Base-by-base conservation (phyloP, 1,284 basidiomycete genomes). In the Ustilago lituana region DNA sequence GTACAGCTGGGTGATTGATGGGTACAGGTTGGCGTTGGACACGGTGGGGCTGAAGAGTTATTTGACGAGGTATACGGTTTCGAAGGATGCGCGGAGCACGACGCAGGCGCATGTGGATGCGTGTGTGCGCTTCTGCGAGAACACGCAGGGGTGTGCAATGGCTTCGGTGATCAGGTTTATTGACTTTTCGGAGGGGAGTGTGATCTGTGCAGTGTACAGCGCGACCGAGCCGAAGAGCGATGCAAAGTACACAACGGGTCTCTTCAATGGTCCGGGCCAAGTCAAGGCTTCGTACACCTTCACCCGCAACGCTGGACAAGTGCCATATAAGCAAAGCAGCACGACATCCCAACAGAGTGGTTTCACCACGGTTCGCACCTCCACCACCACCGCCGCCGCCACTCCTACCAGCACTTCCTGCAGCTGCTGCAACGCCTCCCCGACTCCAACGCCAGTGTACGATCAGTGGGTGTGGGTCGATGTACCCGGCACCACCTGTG, bases 401-500 rank as follows among this genome's bases (percentile, higher is more conserved):
- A 33, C 23, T 14, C 11, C 23, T 8, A 38, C 37, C 3, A 32
- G 48, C 5, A 26, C 48, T 17, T 27, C 57, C 9, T 29, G 27
- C 27, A 29, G 7, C 12, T 29, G 27, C 27, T 7, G 27, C 27
- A 29, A 29, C 12, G 7, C 39, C 10, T 41, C 8, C 11, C 11
- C 53, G 8, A n/a, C 39, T 23, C 10, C 46, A 0, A 11, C 40
- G 1, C 14, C 26, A 24, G 15, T 15, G 2, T 51, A 51, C 52
- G 33, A 56, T 31, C 36, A 37, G 17, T 67, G 64, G 64, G 23
- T 44, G 15, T 63, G 53, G 48, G 15, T 62, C 20, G 58, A 61
- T 22, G 58, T 62, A 0, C 58, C 64, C 22, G 64, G 59, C 23
- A 63, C 64, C 24, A 27, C 24, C 15, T 67, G 64, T n/a, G 27